phyloP scores from a whole-genome alignment of 768 basidiomycete genomes.

The Rhodotorula diobovata region DNA sequence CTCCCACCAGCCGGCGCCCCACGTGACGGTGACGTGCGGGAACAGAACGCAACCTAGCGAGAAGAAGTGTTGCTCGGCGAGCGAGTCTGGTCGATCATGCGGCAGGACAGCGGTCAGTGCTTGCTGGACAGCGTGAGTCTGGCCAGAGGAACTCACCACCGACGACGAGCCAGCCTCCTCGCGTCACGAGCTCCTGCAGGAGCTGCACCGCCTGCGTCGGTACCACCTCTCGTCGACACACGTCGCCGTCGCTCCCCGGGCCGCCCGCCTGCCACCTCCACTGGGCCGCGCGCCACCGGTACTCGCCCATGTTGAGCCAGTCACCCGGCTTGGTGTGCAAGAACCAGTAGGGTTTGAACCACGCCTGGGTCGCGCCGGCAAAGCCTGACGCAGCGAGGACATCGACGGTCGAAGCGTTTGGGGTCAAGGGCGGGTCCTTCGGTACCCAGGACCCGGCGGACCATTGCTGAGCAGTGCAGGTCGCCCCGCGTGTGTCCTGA shows the following conservation, averaged over 20 bases:
- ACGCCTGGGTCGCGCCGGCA: not conserved
- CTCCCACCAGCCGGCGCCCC: constrained; percentile 9
- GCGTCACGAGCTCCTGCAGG: not conserved
- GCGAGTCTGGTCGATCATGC: not conserved
- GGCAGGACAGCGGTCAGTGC: not conserved
- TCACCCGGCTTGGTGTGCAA: not conserved
- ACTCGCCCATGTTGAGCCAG: not conserved
- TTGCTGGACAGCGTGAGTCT: too few relatives aligned
- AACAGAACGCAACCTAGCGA: not conserved
- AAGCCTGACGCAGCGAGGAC: not conserved
- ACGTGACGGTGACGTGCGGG: not conserved
- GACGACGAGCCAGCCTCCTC: not conserved
- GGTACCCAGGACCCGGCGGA: not conserved
- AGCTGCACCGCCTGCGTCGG: not conserved
- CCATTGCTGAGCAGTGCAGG: not conserved
- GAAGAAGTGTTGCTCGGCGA: constrained; percentile 8
- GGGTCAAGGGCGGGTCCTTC: not conserved
- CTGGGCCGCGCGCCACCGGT: not conserved
- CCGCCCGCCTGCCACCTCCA: constrained; percentile 1
- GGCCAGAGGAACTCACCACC: not conserved
- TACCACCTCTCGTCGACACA: not conserved
- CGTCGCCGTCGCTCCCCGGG: not conserved
- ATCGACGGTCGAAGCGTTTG: not conserved
- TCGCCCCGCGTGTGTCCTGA: not conserved
- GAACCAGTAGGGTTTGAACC: constrained; percentile 11